Conservation (phyloP, 805 yeast genomes). For the Wickerhamomyces chaumierensis region DNA sequence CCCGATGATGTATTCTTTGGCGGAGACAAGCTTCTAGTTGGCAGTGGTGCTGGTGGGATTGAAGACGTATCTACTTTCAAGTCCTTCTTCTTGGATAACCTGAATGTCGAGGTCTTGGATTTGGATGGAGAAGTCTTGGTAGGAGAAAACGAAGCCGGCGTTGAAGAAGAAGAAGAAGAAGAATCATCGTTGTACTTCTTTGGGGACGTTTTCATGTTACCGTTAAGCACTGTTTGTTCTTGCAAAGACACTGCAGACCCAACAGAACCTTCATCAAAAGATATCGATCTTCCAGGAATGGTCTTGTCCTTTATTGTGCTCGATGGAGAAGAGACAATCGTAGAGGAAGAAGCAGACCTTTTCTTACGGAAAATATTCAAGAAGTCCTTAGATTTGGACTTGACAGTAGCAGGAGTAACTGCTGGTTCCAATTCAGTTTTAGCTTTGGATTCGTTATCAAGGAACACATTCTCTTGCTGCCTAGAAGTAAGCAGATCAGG, state of each 20-base stretch:
- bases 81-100: neutral
- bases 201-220: neutral
- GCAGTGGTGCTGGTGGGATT: neutral
- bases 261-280: neutral
- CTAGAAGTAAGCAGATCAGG: slow-evolving; percentile 5
- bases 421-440: neutral
- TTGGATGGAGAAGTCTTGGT: slow-evolving; percentile 1
- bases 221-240: neutral
- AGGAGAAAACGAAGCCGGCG: neutral
- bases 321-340: neutral
- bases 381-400: slow-evolving; percentile 17
- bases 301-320: neutral
- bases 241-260: neutral
- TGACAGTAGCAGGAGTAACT: neutral
- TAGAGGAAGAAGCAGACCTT: slow-evolving; percentile 14
- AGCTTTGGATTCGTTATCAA: slow-evolving; percentile 5
- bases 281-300: neutral
- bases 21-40: neutral
- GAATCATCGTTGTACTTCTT: too few species aligned
- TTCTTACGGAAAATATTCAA: slow-evolving; percentile 18
- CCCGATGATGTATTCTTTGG: neutral
- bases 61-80: neutral
- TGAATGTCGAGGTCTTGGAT: slow-evolving; percentile 2
- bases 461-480: slow-evolving; percentile 3
- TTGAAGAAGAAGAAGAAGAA: too few species aligned